These are phyloP conservation scores for Penicillium corylophilum DNA, from an alignment of 2,329 filamentous ascomycete species.

Conservation along the genomic window DNA sequence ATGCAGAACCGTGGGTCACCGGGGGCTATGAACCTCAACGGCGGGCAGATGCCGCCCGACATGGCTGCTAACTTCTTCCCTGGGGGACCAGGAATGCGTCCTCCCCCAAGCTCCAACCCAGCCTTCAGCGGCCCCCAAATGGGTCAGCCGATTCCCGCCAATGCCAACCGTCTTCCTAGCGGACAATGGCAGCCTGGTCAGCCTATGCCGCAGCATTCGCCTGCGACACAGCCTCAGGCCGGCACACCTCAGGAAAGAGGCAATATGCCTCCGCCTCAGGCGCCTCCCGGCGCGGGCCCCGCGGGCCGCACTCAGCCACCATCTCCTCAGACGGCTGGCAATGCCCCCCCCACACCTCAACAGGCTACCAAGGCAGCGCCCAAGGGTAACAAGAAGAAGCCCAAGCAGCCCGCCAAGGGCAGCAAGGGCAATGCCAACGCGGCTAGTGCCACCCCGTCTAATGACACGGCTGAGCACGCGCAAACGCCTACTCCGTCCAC, in stretches of 20 bases:
- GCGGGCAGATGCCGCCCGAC: slow-evolving; percentile 50
- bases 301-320: slow-evolving; percentile 43
- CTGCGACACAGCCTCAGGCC: slow-evolving; percentile 44
- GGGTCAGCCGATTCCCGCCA: slow-evolving; percentile 45
- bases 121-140: slow-evolving; percentile 44
- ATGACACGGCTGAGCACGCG: slow-evolving; percentile 48
- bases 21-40: slow-evolving; percentile 57
- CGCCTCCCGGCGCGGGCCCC: slow-evolving; percentile 40
- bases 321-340: slow-evolving; percentile 45
- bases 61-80: slow-evolving; percentile 47
- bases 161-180: slow-evolving; percentile 41
- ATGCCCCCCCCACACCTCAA: slow-evolving; percentile 61
- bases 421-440: slow-evolving; percentile 38
- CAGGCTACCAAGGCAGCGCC: slow-evolving; percentile 58
- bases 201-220: slow-evolving; percentile 51
- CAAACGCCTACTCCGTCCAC: slow-evolving; percentile 50
- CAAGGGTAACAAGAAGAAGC: slow-evolving; percentile 60
- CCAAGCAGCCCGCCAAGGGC: slow-evolving; percentile 50
- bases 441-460: slow-evolving; percentile 44
- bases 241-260: slow-evolving; percentile 60
- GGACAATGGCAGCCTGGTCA: slow-evolving; percentile 43
- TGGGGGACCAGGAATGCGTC: slow-evolving; percentile 56
- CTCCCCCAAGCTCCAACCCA: slow-evolving; percentile 55
- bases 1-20: slow-evolving; percentile 63
- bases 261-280: slow-evolving; percentile 52